Evolutionary conservation across 1,139 yeast genomes (phyloP), one percentile per base, ranked within the genome.

Genomic region (Pichia inconspicua): DNA sequence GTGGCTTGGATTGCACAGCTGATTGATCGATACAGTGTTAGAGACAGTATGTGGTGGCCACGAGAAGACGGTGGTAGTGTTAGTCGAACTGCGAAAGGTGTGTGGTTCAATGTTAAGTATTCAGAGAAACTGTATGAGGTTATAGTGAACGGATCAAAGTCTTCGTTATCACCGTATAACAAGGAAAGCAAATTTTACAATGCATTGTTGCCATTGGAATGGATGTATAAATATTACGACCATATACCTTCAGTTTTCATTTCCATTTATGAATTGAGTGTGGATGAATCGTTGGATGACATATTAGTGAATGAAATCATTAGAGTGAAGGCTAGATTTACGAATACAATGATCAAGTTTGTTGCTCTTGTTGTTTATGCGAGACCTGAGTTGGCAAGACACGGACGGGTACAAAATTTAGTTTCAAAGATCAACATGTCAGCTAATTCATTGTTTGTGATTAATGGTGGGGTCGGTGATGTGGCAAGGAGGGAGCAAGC

Each of bases 221-320:
- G 84, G 84, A 51, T 77, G 11, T 67, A 69, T 37, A 78, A 77
- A 57, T 75, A 78, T 55, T 62, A 66, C 36, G 64, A 68, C 19
- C 49, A 65, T 6, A 45, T 67, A 25, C 83, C 84, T 0, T 55
- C 72, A 2, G 68, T 74, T 0, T 67, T 71, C 44, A 61, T 76
- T 4, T 60, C 72, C 1, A 66, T 76, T 40, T 71, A 72, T 56
- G 68, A 70, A 45, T 53, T 75, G 19, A 57, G 55, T 25, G 39
- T 43, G 3, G 50, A 46, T 30, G 53, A 49, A 17, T 36, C 40
- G 12, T 56, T 53, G 25, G 59, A 56, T 15, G 63, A 56, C 25
- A 40, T 59, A 1, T 54, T 74, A 34, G 65, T 65, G 0, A 58
- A 61, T 2, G 73, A 73, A 43, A 61, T 76, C 17, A 61, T 56